Percentiles rank a stretch among this genome's conserved stretches.
These are phyloP conservation scores for Ceratocystis eucalypticola DNA, from an alignment of 2,329 filamentous ascomycete genomes.

Conservation along the genomic window DNA sequence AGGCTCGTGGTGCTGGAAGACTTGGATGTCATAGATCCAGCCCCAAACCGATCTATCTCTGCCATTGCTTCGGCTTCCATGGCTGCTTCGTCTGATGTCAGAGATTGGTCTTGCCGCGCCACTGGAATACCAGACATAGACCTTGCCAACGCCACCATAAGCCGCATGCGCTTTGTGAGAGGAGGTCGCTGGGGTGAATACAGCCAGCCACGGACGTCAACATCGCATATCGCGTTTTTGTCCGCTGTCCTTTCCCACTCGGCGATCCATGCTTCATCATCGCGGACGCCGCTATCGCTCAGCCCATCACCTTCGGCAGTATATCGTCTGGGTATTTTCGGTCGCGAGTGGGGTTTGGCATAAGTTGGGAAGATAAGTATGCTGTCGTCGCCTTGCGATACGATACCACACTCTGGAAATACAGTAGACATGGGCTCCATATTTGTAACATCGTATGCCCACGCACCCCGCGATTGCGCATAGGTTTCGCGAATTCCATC, in stretches of 20 bases:
- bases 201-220: slow-evolving; percentile 91
- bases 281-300: slow-evolving; percentile 33
- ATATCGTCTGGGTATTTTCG: slow-evolving; percentile 1
- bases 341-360: slow-evolving; percentile 49
- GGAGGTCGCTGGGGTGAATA: slow-evolving; percentile 76
- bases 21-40: neutral
- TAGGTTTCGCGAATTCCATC: slow-evolving; percentile 47
- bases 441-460: slow-evolving; percentile 23
- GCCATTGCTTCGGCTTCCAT: slow-evolving; percentile 52
- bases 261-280: slow-evolving; percentile 61
- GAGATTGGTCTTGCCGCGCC: slow-evolving; percentile 32
- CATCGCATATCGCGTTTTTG: slow-evolving; percentile 75
- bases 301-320: slow-evolving; percentile 24
- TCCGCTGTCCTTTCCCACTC: slow-evolving; percentile 73
- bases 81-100: slow-evolving; percentile 6
- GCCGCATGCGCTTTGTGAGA: slow-evolving; percentile 72
- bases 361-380: slow-evolving; percentile 95
- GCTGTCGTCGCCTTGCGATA: slow-evolving; percentile 69
- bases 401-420: slow-evolving; percentile 75
- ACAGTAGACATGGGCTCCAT: slow-evolving; percentile 49
- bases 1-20: neutral
- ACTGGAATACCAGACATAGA: slow-evolving; percentile 77
- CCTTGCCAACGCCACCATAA: slow-evolving; percentile 74
- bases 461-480: slow-evolving; percentile 35
- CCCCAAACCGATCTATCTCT: slow-evolving; percentile 46